These are phyloP conservation scores for Stephanocyclus meneghinianus DNA, from an alignment of 352 stramenopile species.

Conservation along the genomic window DNA sequence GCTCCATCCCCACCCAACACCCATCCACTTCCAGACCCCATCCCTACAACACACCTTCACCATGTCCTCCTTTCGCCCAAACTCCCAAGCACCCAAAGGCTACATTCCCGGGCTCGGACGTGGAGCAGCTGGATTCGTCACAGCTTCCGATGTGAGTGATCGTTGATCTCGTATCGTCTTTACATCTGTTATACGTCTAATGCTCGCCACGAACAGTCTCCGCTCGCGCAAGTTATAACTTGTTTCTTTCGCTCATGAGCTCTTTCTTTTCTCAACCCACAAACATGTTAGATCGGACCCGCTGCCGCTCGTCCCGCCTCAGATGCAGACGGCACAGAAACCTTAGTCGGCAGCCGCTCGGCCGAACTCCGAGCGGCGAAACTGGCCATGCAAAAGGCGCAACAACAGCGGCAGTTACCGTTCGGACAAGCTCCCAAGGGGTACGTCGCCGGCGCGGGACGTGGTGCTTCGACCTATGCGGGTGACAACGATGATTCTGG, in stretches of 20 bases:
- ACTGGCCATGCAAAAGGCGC: constrained; percentile 42
- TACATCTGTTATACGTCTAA: not conserved
- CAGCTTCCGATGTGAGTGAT: constrained; percentile 88
- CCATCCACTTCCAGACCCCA: no score
- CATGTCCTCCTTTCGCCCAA: constrained; percentile 7
- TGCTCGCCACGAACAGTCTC: not conserved
- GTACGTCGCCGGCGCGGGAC: constrained; percentile 87
- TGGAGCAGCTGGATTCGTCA: constrained; percentile 95
- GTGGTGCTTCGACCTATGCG: constrained; percentile 59
- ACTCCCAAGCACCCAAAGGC: constrained; percentile 86
- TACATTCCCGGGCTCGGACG: constrained; percentile 95
- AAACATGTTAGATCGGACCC: constrained; percentile 82
- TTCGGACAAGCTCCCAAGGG: constrained; percentile 83
- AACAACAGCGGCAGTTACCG: constrained; percentile 29
- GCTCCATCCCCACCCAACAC: no score
- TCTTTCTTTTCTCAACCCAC: not conserved
- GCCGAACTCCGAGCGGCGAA: constrained; percentile 63
- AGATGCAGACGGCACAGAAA: constrained; percentile 21
- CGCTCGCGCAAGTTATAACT: not conserved
- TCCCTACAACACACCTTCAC: not conserved
- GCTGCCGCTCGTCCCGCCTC: constrained; percentile 64
- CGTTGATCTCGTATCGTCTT: not conserved
- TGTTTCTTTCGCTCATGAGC: not conserved
- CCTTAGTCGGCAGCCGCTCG: constrained; percentile 48
- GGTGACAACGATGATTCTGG: constrained; percentile 15